Evolutionary conservation across 192 early-diverging fungal genomes (phyloP).

Genomic region (Rhizophagus clarus): DNA sequence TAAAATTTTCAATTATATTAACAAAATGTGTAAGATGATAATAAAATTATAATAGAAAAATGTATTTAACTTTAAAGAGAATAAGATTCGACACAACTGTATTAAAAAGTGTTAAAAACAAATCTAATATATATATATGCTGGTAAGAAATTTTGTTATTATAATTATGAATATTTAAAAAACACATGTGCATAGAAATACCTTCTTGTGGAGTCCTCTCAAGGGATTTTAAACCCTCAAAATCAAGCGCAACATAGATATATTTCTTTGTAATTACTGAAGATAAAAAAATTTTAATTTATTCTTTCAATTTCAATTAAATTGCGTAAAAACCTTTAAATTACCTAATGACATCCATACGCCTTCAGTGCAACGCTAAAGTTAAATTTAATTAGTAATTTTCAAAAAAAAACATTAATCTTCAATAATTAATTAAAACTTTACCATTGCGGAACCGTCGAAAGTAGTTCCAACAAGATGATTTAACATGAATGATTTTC

Average conservation of each 20-base stretch:
- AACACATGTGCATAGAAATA: background rate
- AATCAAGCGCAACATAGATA: constrained; percentile 32
- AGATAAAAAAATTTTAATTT: background rate
- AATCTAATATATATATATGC: background rate
- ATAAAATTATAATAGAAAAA: background rate
- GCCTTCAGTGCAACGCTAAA: constrained; percentile 35
- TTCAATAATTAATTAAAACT: background rate
- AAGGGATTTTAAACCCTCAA: constrained; percentile 21
- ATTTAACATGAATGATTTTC: constrained; percentile 32
- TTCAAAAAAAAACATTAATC: background rate
- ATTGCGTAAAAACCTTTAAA: background rate
- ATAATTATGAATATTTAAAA: background rate
- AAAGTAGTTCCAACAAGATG: constrained; percentile 23
- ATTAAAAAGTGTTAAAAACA: constrained; percentile 11
- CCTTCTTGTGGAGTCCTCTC: constrained; percentile 31
- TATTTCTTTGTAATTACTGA: constrained; percentile 1
- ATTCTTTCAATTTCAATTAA: background rate
- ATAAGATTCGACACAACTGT: constrained; percentile 4
- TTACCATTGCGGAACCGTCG: constrained; percentile 34
- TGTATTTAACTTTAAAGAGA: constrained; percentile 2
- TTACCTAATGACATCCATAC: constrained; percentile 32
- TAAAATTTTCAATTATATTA: background rate
- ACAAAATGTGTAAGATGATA: background rate
- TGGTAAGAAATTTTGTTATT: background rate
- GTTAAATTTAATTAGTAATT: background rate